A percentile compares a stretch with the other conserved stretches of the same genome.
These are phyloP conservation scores for Heracleum sosnowskyi DNA, from an alignment of 129 eudicot species.

Conservation along the genomic window DNA sequence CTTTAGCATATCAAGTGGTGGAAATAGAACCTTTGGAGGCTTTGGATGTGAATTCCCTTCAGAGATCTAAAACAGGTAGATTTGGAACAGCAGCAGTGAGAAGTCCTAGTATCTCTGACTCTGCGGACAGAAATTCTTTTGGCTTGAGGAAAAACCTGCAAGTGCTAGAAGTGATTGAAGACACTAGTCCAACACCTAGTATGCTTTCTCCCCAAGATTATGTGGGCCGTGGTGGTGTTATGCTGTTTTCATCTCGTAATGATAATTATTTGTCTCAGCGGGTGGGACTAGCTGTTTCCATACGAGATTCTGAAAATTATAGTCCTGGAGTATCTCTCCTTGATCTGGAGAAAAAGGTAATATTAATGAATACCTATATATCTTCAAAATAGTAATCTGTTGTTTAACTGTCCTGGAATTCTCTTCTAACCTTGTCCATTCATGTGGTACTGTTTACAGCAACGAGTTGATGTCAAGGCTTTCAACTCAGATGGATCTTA, in stretches of 20 bases:
- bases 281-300: conserved; percentile 88
- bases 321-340: conserved; percentile 85
- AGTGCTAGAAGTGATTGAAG: conserved; percentile 85
- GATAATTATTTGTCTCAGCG: conserved; percentile 84
- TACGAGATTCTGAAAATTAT: conserved; percentile 62
- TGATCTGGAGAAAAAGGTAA: conserved; percentile 95
- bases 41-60: conserved; percentile 48
- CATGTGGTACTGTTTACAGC: conserved; percentile 37
- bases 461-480: conserved; percentile 90
- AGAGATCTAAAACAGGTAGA: conserved; percentile 42
- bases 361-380: neutral
- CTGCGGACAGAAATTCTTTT: conserved; percentile 27
- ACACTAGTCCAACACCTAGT: conserved; percentile 79
- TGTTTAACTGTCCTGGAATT: neutral
- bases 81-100: conserved; percentile 41
- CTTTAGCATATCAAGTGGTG: conserved; percentile 72
- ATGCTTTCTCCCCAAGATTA: conserved; percentile 99
- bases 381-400: neutral
- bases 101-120: conserved; percentile 26
- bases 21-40: conserved; percentile 79
- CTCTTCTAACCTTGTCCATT: conserved; percentile 14
- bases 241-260: conserved; percentile 79
- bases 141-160: conserved; percentile 52
- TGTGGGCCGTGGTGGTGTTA: conserved; percentile 86
- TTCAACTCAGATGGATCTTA: conserved; percentile 80